Evolutionary conservation across 2,329 filamentous ascomycete species (phyloP).

Genomic region (Colletotrichum aenigma): DNA sequence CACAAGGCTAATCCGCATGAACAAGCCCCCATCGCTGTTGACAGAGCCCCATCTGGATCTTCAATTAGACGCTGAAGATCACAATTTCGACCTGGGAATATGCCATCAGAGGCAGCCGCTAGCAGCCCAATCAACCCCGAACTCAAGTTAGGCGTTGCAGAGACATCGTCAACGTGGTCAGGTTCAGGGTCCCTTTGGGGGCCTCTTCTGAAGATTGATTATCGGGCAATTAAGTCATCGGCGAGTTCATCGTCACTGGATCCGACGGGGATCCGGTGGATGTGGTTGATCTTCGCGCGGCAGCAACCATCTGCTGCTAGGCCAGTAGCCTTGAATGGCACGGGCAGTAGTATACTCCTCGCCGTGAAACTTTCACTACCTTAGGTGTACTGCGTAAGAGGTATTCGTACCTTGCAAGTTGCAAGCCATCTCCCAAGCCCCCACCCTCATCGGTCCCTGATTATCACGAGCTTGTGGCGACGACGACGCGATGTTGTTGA

Average conservation of each 20-base stretch:
- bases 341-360: background rate
- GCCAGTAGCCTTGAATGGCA: background rate
- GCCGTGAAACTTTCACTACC: background rate
- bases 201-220: background rate
- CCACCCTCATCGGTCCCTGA: background rate
- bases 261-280: background rate
- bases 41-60: constrained; percentile 15
- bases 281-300: background rate
- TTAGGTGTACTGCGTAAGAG: background rate
- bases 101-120: constrained; percentile 12
- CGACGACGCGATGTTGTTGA: background rate
- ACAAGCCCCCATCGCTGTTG: background rate
- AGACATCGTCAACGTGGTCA: background rate
- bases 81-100: constrained; percentile 15
- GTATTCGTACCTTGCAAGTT: background rate
- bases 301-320: background rate
- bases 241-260: background rate
- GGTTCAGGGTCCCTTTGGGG: constrained; percentile 7
- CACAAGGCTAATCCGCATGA: constrained; percentile 11
- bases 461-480: constrained; percentile 9
- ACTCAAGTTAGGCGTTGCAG: background rate
- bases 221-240: constrained; percentile 15
- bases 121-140: constrained; percentile 6
- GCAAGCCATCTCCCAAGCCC: background rate
- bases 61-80: constrained; percentile 18